A percentile compares a stretch with the other conserved stretches of the same genome.
Conservation (phyloP, 202 grass and related monocot genomes). For the Brachypodium distachyon region DNA sequence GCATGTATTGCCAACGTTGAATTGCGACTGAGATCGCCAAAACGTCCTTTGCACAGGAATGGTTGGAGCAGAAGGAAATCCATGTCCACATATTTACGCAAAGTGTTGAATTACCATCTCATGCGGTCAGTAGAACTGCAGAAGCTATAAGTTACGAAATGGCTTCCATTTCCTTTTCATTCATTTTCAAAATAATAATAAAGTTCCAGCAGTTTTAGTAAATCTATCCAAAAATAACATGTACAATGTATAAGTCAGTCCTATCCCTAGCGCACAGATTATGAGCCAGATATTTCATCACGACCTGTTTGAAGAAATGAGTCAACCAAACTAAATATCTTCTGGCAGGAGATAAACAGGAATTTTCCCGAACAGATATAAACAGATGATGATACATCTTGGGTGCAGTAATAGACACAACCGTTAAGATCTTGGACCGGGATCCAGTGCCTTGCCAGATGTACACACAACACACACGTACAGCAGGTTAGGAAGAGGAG, state of each 20-base stretch:
- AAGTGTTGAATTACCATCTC: background rate
- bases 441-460: too few relatives aligned
- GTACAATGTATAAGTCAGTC: background rate
- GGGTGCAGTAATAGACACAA: background rate
- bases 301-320: background rate
- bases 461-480: too few relatives aligned
- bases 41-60: background rate
- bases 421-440: background rate
- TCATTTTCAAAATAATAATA: background rate
- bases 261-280: background rate
- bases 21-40: background rate
- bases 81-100: background rate
- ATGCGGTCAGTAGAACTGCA: background rate
- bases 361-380: background rate
- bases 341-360: background rate
- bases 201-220: background rate
- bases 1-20: background rate
- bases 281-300: conserved; percentile 11
- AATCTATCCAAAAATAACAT: background rate
- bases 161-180: background rate
- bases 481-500: too few relatives aligned
- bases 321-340: background rate
- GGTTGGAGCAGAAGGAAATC: background rate
- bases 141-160: background rate
- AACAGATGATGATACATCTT: background rate